phyloP scores from a whole-genome alignment of 768 basidiomycete species.

The Nidula microcarpa region DNA sequence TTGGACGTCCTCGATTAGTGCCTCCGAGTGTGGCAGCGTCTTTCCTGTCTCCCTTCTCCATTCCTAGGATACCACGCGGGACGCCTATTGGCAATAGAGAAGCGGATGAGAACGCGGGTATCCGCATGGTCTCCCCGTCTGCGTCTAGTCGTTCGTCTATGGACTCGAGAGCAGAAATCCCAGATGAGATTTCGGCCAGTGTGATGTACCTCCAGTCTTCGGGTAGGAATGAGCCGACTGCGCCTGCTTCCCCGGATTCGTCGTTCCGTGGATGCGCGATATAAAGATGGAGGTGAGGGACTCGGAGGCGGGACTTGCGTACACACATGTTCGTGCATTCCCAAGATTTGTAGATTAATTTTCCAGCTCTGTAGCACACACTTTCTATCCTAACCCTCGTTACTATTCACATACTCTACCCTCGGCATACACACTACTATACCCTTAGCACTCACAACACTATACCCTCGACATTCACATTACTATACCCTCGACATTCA shows the following conservation, averaged over 20 bases:
- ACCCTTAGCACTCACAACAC: too few relatives aligned
- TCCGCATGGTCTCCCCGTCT: background rate
- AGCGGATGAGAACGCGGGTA: background rate
- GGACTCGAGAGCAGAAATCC: background rate
- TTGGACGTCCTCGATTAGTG: conserved; percentile 9
- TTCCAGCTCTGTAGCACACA: too few relatives aligned
- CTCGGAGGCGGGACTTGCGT: too few relatives aligned
- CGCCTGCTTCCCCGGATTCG: background rate
- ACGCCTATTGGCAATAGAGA: background rate
- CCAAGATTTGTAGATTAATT: too few relatives aligned
- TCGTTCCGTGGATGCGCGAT: background rate
- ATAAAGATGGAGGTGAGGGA: background rate
- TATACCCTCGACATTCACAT: too few relatives aligned
- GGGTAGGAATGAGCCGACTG: background rate
- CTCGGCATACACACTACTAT: too few relatives aligned
- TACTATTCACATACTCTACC: too few relatives aligned
- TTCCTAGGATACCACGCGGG: background rate
- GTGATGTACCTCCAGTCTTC: background rate
- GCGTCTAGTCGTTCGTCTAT: background rate
- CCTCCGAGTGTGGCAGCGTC: background rate
- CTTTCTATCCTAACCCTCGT: too few relatives aligned
- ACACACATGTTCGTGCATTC: too few relatives aligned
- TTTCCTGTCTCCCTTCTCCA: background rate
- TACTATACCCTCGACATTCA: too few relatives aligned
- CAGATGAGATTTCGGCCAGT: background rate